Percentiles rank a stretch among this genome's conserved stretches.
These are phyloP conservation scores for Penicillium roqueforti DNA, from an alignment of 495 filamentous ascomycete species.

Conservation along the genomic window DNA sequence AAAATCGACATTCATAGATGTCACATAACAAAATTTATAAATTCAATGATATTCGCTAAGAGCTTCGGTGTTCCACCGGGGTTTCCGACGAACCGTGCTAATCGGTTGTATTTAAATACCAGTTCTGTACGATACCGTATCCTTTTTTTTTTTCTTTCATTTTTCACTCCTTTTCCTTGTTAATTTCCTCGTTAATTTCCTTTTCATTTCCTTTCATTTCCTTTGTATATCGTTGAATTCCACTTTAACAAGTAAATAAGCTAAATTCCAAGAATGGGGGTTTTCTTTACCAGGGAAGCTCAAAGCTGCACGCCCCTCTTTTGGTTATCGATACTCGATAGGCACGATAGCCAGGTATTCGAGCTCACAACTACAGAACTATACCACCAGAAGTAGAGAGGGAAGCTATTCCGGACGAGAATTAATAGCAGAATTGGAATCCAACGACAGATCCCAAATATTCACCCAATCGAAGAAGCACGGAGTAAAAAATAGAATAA, in stretches of 20 bases:
- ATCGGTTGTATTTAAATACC: constrained; percentile 9
- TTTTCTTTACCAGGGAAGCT: constrained; percentile 1
- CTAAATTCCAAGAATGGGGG: constrained; percentile 4
- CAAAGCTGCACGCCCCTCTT: constrained; percentile 7
- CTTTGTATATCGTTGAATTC: background rate
- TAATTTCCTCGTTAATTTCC: background rate
- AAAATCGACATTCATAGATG: background rate
- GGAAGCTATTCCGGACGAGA: background rate
- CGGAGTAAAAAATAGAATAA: background rate
- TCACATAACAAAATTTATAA: background rate
- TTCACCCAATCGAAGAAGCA: no score
- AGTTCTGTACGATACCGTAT: constrained; percentile 1
- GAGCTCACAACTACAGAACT: no score
- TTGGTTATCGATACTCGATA: constrained; percentile 12
- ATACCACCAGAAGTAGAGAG: background rate
- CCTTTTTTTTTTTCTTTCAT: background rate
- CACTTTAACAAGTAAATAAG: no score
- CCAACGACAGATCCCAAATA: no score
- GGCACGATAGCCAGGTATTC: constrained; percentile 1
- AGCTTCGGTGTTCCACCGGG: constrained; percentile 20
- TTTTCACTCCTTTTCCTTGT: background rate
- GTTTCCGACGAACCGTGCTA: constrained; percentile 16
- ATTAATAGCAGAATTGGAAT: background rate
- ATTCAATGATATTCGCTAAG: background rate
- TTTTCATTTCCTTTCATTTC: background rate